Percentiles rank a stretch among this genome's conserved stretches.
Evolutionary conservation across 1,284 basidiomycete genomes (phyloP).

Genomic region (Irpex sp.): DNA sequence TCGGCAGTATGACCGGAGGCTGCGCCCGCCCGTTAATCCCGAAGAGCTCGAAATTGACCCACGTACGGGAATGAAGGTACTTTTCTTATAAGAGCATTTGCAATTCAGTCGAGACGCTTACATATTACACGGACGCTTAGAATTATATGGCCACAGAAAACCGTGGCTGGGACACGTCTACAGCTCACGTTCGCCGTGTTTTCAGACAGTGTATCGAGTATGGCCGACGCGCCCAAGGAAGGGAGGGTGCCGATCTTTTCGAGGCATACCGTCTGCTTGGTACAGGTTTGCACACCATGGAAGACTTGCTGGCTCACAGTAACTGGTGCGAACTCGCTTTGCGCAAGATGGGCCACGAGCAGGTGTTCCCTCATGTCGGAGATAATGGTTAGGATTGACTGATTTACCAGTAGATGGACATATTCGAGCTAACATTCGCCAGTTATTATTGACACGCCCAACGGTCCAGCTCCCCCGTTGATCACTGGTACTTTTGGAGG

Average conservation of each 20-base stretch:
- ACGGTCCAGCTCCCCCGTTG: slow-evolving; percentile 70
- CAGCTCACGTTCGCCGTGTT: slow-evolving; percentile 68
- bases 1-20: slow-evolving; percentile 59
- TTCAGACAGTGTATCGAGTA: slow-evolving; percentile 61
- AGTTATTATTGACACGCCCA: slow-evolving; percentile 66
- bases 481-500: slow-evolving; percentile 86
- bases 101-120: slow-evolving; percentile 15
- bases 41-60: slow-evolving; percentile 79
- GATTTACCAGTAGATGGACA: no score
- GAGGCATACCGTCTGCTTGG: slow-evolving; percentile 74
- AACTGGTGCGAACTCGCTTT: slow-evolving; percentile 78
- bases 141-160: slow-evolving; percentile 64
- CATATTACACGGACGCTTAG: slow-evolving; percentile 18
- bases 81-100: neutral
- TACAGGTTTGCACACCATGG: slow-evolving; percentile 69
- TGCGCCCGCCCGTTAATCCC: slow-evolving; percentile 71
- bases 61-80: slow-evolving; percentile 82
- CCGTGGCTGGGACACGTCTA: slow-evolving; percentile 76
- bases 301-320: slow-evolving; percentile 79
- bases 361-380: slow-evolving; percentile 88
- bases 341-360: slow-evolving; percentile 65
- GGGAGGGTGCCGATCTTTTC: slow-evolving; percentile 59
- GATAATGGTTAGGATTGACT: slow-evolving; percentile 47
- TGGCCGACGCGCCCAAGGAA: slow-evolving; percentile 52
- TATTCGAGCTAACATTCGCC: neutral